Evolutionary conservation across 495 filamentous ascomycete species (phyloP), one percentile per base, ranked within the genome.

Genomic region (Xanthoparmelia taractica): DNA sequence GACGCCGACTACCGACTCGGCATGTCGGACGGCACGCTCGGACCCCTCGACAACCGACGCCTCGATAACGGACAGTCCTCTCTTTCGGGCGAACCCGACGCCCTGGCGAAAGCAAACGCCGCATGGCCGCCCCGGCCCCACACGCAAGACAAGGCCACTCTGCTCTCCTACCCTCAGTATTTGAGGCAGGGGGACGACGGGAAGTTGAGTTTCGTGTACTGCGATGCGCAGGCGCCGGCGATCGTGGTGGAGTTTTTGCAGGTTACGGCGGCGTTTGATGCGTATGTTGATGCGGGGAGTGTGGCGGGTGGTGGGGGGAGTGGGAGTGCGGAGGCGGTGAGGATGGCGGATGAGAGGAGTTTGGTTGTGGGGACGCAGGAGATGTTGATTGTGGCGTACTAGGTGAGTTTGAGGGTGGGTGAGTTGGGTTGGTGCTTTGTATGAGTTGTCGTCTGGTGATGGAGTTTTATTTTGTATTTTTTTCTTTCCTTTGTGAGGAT

Each of bases 21-120:
- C 25, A 64, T 64, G 61, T 45, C 34, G 13, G n/a, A 64, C 40
- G 48, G 60, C 50, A 67, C 61, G 12, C 38, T 67, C 20, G 65
- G 61, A 12, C 65, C 65, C 18, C 25, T 40, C 10, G 25, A 59
- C 20, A 45, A 63, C 34, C 50, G 50, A 17, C 38, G 47, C 4
- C 61, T 58, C 12, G 20, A 17, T 0, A 34, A 64, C 34, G 65
- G 65, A 29, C 27, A 27, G 10, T 17, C 29, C 10, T 57, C 65
- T 4, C 50, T 64, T 4, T 48, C 65, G n/a, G 65, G 65, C 1
- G 65, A 67, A 23, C 61, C 64, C 18, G 62, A 67, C 52, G 52
- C 48, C 31, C 61, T 67, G 10, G 65, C 65, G 25, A 67, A 67
- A 55, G 65, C 65, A 2, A 67, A 67, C 54, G 58, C 61, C 12